Conservation (phyloP, 495 filamentous ascomycete genomes). For the Aspergillus sclerotiicarbonarius region DNA sequence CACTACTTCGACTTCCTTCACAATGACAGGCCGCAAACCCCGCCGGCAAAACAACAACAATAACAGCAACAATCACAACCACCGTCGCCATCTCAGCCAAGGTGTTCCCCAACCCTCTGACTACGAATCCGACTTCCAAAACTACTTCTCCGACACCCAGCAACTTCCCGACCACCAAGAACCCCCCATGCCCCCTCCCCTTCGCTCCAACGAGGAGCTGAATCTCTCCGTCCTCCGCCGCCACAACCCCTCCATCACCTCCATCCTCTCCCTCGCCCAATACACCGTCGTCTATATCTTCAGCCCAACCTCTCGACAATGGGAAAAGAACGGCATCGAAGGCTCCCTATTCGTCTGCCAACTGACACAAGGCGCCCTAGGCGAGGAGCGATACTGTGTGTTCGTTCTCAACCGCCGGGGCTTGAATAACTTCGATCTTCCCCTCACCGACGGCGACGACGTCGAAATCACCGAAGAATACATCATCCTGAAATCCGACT, state of each 20-base stretch:
- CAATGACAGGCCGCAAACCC: slow-evolving; percentile 37
- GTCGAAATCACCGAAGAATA: slow-evolving; percentile 61
- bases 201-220: slow-evolving; percentile 72
- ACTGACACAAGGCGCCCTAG: slow-evolving; percentile 41
- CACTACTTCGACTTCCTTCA: slow-evolving; percentile 1
- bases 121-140: slow-evolving; percentile 53
- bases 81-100: slow-evolving; percentile 25
- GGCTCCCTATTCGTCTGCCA: slow-evolving; percentile 81
- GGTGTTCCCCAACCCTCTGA: slow-evolving; percentile 39
- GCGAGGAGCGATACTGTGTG: slow-evolving; percentile 55
- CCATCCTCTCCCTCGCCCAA: slow-evolving; percentile 71
- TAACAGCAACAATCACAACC: slow-evolving; percentile 22
- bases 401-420: slow-evolving; percentile 62
- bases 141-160: slow-evolving; percentile 22
- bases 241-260: slow-evolving; percentile 64
- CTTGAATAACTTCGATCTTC: slow-evolving; percentile 56
- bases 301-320: slow-evolving; percentile 54
- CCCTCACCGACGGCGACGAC: slow-evolving; percentile 50
- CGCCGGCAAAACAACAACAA: slow-evolving; percentile 33
- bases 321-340: slow-evolving; percentile 77
- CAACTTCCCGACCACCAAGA: slow-evolving; percentile 18
- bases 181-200: slow-evolving; percentile 35
- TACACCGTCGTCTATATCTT: slow-evolving; percentile 81
- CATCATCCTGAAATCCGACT: slow-evolving; percentile 54
- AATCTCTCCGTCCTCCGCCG: slow-evolving; percentile 77